Percentiles rank a stretch among this genome's conserved stretches.
Evolutionary conservation across 106 monocot species (phyloP).

Genomic region (Dendrobium officinale): DNA sequence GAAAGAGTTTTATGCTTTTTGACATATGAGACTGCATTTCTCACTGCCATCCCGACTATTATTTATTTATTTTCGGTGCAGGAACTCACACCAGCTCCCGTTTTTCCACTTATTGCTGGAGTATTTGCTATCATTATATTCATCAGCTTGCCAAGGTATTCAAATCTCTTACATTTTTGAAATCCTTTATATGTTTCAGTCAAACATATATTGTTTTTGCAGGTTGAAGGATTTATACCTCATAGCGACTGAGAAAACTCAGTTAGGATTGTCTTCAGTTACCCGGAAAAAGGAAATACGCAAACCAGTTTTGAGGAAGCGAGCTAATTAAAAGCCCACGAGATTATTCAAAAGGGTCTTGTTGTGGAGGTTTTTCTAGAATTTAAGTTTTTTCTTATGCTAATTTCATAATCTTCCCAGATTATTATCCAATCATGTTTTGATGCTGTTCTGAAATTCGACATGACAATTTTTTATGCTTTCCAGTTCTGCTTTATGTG

Average conservation of each 20-base stretch:
- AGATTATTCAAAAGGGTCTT: not conserved
- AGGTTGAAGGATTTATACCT: slow-evolving; percentile 76
- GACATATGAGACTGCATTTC: too few relatives aligned
- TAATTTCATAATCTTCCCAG: too few relatives aligned
- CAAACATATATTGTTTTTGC: not conserved
- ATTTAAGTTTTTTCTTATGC: not conserved
- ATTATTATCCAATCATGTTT: too few relatives aligned
- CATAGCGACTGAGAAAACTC: slow-evolving; percentile 28
- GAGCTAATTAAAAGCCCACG: slow-evolving; percentile 23
- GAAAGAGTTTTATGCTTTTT: too few relatives aligned
- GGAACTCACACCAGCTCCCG: slow-evolving; percentile 84
- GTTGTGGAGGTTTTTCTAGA: too few relatives aligned
- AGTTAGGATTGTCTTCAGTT: slow-evolving; percentile 21
- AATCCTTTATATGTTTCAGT: not conserved
- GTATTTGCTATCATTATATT: slow-evolving; percentile 64
- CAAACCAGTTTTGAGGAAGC: slow-evolving; percentile 41
- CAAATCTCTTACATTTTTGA: not conserved
- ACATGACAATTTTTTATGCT: too few relatives aligned
- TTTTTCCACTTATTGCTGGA: slow-evolving; percentile 71
- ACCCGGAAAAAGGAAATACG: slow-evolving; percentile 44
- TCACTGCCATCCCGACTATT: not conserved
- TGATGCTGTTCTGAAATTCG: too few relatives aligned
- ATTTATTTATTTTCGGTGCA: slow-evolving; percentile 23
- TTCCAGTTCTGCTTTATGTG: too few relatives aligned
- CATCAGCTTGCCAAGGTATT: slow-evolving; percentile 88